Conservation (phyloP, 768 basidiomycete species). For the Pleurotus tuber-regium region DNA sequence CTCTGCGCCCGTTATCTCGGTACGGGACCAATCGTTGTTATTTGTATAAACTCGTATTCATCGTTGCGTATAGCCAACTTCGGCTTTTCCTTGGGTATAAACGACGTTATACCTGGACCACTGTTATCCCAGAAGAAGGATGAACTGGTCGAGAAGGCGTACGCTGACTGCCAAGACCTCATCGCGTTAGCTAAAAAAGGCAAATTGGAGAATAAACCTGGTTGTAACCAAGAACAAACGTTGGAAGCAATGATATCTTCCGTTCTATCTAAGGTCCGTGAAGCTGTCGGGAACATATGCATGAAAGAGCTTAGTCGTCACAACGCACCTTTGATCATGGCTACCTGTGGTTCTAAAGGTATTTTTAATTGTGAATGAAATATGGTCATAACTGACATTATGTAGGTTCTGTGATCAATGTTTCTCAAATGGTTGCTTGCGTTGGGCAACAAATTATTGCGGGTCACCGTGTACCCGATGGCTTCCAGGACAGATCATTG, state of each 20-base stretch:
- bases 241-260: conserved; percentile 95
- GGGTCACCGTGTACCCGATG: conserved; percentile 96
- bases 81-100: conserved; percentile 97
- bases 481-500: conserved; percentile 98
- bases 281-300: conserved; percentile 94
- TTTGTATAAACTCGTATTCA: too few species aligned
- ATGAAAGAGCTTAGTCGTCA: conserved; percentile 97
- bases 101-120: conserved; percentile 96
- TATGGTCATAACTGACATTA: background rate
- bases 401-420: conserved; percentile 93
- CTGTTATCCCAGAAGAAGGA: conserved; percentile 81
- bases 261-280: conserved; percentile 92
- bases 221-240: conserved; percentile 95
- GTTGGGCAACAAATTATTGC: conserved; percentile 99
- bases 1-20: conserved; percentile 92
- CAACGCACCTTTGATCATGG: conserved; percentile 98
- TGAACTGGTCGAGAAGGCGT: conserved; percentile 81
- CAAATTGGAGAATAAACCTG: conserved; percentile 93
- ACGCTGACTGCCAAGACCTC: conserved; percentile 80
- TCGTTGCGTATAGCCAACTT: conserved; percentile 89
- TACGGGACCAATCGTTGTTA: too few species aligned
- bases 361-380: conserved; percentile 11
- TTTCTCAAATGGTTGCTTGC: conserved; percentile 99
- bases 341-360: conserved; percentile 99
- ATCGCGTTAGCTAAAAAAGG: conserved; percentile 92